phyloP scores from a whole-genome alignment of 1,284 basidiomycete species.

The Tetrapyrgos nigripes region DNA sequence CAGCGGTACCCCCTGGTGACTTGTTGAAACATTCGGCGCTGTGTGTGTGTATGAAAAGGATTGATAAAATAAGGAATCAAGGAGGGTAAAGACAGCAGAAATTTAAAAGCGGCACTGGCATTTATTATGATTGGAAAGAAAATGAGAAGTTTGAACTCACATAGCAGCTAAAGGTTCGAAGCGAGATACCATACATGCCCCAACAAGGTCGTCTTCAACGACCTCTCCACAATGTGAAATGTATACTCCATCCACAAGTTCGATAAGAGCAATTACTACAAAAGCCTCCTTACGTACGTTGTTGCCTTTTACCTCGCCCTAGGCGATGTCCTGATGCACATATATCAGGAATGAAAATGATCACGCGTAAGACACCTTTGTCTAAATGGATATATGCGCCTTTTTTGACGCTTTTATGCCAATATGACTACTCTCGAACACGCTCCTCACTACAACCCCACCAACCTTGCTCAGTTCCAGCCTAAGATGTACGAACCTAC shows the following conservation, averaged over 20 bases:
- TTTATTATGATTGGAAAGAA: too few species aligned
- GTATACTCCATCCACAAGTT: constrained; percentile 78
- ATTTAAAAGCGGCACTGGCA: too few species aligned
- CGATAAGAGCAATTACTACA: constrained; percentile 78
- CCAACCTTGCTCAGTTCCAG: constrained; percentile 69
- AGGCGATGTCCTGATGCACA: constrained; percentile 23
- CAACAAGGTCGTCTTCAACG: constrained; percentile 78
- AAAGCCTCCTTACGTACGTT: constrained; percentile 77
- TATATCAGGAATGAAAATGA: constrained; percentile 76
- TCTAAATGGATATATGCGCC: constrained; percentile 45
- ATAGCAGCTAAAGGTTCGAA: too few species aligned
- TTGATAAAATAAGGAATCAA: too few species aligned
- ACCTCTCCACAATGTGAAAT: constrained; percentile 66
- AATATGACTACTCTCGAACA: constrained; percentile 83
- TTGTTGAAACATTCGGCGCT: too few species aligned
- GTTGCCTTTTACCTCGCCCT: constrained; percentile 10
- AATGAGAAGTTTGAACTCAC: too few species aligned
- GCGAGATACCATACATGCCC: too few species aligned
- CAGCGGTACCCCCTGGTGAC: too few species aligned
- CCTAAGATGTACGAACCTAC: constrained; percentile 64
- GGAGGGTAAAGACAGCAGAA: too few species aligned
- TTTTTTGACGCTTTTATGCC: constrained; percentile 18
- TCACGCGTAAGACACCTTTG: constrained; percentile 64
- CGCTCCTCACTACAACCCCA: constrained; percentile 65
- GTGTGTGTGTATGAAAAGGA: too few species aligned